phyloP scores from a whole-genome alignment of 768 basidiomycete genomes.

The Boletus fagicola region DNA sequence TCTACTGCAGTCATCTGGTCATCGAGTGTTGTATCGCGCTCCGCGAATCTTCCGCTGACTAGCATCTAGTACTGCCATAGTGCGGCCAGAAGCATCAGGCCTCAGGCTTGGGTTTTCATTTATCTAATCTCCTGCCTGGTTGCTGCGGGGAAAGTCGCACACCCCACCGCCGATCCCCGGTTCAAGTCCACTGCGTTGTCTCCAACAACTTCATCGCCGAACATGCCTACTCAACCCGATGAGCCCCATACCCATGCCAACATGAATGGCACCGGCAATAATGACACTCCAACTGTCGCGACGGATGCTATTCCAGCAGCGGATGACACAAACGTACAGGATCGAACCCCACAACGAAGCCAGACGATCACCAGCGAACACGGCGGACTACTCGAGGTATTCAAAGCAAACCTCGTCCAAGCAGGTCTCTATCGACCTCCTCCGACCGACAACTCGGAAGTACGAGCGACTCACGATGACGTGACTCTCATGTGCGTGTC shows the following conservation, averaged over 20 bases:
- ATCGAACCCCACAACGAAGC: neutral
- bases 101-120: neutral
- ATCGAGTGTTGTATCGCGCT: neutral
- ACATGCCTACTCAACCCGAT: slow-evolving; percentile 9
- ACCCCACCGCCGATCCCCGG: neutral
- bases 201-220: neutral
- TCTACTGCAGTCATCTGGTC: neutral
- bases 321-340: neutral
- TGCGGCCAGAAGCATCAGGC: too few species aligned
- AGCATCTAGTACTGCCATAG: too few species aligned
- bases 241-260: neutral
- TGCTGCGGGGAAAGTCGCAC: neutral
- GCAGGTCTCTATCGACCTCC: slow-evolving; percentile 54
- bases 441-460: slow-evolving; percentile 20
- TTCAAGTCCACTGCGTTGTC: neutral
- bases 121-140: neutral
- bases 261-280: neutral
- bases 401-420: slow-evolving; percentile 51
- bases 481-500: slow-evolving; percentile 58
- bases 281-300: neutral
- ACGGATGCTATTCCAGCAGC: neutral
- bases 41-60: neutral
- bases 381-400: slow-evolving; percentile 36
- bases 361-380: neutral
- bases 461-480: slow-evolving; percentile 58